Percentiles rank a stretch among this genome's conserved stretches.
phyloP scores from a whole-genome alignment of 139 green algal species.

The Diplosphaera chodatii region DNA sequence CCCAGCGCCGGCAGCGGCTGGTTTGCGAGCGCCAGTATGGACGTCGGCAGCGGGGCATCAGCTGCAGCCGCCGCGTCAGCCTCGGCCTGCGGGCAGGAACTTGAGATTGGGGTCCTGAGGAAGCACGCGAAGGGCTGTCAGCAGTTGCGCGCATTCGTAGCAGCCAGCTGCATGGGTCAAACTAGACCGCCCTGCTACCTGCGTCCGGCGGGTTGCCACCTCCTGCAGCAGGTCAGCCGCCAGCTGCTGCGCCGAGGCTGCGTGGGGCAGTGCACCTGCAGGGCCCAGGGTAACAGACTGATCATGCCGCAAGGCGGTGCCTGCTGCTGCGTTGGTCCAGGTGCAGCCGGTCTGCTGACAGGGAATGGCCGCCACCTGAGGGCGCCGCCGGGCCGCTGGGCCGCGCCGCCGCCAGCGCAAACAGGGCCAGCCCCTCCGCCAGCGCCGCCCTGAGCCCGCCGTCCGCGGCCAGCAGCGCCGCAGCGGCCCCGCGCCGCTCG shows the following conservation, averaged over 20 bases:
- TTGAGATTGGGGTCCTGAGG: no score
- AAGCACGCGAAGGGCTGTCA: no score
- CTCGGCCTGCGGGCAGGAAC: no score
- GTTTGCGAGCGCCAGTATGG: conserved; percentile 10
- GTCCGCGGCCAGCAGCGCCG: conserved; percentile 38
- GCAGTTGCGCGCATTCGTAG: no score
- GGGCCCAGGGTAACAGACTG: no score
- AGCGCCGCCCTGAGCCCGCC: conserved; percentile 24
- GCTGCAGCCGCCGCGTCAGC: conserved; percentile 16
- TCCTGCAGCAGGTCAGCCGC: conserved; percentile 4
- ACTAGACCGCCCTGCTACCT: no score
- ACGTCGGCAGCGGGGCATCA: conserved; percentile 7
- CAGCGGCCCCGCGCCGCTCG: conserved; percentile 22
- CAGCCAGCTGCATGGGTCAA: no score
- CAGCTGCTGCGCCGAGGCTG: conserved; percentile 7
- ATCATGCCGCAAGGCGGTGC: no score
- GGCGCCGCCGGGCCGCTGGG: not conserved
- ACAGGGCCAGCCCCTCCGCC: conserved; percentile 38
- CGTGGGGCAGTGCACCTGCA: not conserved
- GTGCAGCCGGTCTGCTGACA: no score
- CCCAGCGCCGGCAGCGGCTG: conserved; percentile 27
- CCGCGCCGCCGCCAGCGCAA: conserved; percentile 12
- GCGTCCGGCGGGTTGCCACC: not conserved
- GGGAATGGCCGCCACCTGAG: no score
- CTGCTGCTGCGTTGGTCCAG: no score